Conservation (phyloP, 129 eudicot species). For the Artemisia argyi region DNA sequence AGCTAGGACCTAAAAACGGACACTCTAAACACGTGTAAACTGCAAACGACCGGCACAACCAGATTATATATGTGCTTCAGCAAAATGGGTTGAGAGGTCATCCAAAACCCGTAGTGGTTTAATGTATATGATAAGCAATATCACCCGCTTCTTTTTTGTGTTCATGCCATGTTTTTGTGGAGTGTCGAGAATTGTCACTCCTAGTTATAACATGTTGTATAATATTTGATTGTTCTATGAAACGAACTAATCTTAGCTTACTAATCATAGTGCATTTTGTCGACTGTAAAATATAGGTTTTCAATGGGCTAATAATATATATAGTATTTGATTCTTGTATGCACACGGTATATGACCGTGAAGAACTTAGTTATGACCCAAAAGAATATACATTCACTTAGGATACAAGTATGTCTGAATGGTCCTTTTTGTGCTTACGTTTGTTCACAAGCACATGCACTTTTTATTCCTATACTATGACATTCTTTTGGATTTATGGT, state of each 20-base stretch:
- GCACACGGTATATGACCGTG: neutral
- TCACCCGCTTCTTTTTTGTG: no score
- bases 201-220: neutral
- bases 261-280: neutral
- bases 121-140: no score
- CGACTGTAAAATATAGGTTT: neutral
- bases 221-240: neutral
- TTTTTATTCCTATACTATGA: neutral
- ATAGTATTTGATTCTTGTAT: neutral
- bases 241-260: neutral
- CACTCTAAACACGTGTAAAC: no score
- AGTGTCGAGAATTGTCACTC: no score
- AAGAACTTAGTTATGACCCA: neutral
- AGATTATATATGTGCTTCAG: no score
- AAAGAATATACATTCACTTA: slow-evolving; percentile 17
- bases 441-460: slow-evolving; percentile 17
- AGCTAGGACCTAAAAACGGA: no score
- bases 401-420: slow-evolving; percentile 19
- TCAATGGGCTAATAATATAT: neutral
- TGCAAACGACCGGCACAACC: no score
- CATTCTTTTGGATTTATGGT: neutral
- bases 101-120: no score
- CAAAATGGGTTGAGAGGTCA: no score
- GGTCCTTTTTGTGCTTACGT: slow-evolving; percentile 1
- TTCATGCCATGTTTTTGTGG: no score